These are phyloP conservation scores for Physcomitrellopsis africana DNA, from an alignment of 225 moss, liverwort and hornwort species.

Conservation along the genomic window DNA sequence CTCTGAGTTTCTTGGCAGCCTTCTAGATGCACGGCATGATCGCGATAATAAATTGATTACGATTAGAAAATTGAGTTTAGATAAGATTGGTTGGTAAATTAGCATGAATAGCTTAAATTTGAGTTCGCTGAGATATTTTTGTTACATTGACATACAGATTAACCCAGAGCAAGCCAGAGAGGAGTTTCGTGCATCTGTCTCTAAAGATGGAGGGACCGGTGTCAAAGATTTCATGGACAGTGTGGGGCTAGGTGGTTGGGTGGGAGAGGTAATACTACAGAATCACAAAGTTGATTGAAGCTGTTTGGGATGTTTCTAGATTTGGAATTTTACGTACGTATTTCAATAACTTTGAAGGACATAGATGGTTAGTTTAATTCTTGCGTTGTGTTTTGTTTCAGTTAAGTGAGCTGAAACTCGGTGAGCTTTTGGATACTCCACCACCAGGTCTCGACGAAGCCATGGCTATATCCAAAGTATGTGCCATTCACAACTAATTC, in stretches of 20 bases:
- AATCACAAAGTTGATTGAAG: neutral
- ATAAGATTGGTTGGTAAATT: slow-evolving; percentile 1
- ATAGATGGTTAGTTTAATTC: slow-evolving; percentile 26
- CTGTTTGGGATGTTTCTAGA: slow-evolving; percentile 4
- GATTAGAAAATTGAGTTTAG: slow-evolving; percentile 2
- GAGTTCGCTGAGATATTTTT: slow-evolving; percentile 2
- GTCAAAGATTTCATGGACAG: slow-evolving; percentile 97
- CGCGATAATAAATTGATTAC: slow-evolving; percentile 9
- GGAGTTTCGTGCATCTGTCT: slow-evolving; percentile 70
- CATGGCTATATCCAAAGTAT: slow-evolving; percentile 95
- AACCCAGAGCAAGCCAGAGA: slow-evolving; percentile 93
- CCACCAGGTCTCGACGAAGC: slow-evolving; percentile 94
- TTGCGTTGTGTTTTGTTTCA: slow-evolving; percentile 41
- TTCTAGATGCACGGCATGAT: neutral
- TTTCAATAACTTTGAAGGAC: slow-evolving; percentile 18
- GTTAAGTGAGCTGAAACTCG: slow-evolving; percentile 94
- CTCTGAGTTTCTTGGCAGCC: neutral
- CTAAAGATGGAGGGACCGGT: slow-evolving; percentile 77
- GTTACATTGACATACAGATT: slow-evolving; percentile 49
- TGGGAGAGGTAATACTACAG: slow-evolving; percentile 71
- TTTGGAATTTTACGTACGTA: neutral
- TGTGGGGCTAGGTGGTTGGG: slow-evolving; percentile 93
- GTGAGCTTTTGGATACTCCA: slow-evolving; percentile 88
- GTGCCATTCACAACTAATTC: slow-evolving; percentile 10
- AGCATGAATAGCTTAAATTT: neutral